Evolutionary conservation across 345 rosid species (phyloP).

Genomic region (Eutrema heterophyllum): DNA sequence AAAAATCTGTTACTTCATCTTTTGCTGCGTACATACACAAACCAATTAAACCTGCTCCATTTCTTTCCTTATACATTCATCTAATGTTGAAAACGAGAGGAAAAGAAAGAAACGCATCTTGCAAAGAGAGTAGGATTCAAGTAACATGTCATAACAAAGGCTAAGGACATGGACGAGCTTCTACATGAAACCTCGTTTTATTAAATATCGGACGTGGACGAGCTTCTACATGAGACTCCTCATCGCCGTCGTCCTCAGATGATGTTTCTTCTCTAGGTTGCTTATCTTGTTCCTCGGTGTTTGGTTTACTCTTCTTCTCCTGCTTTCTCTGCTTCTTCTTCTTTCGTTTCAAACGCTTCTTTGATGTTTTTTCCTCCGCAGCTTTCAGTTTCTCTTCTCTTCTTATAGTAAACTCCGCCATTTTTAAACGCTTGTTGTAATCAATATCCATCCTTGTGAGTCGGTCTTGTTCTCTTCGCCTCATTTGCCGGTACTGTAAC

Average conservation of each 20-base stretch:
- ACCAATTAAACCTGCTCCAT: not conserved
- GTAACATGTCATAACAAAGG: not conserved
- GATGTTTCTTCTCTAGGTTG: conserved; percentile 40
- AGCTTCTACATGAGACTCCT: conserved; percentile 36
- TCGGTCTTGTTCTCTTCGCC: conserved; percentile 87
- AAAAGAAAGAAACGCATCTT: not conserved
- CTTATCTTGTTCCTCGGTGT: conserved; percentile 42
- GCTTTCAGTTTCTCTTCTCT: conserved; percentile 83
- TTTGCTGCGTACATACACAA: not conserved
- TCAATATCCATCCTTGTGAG: conserved; percentile 86
- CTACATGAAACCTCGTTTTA: conserved; percentile 17
- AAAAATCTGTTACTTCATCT: no score
- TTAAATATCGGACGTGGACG: conserved; percentile 25
- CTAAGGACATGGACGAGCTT: conserved; percentile 12
- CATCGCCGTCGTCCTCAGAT: conserved; percentile 43
- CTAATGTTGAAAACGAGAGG: not conserved
- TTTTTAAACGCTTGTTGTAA: conserved; percentile 67
- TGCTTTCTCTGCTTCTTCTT: conserved; percentile 74
- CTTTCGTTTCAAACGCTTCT: conserved; percentile 81
- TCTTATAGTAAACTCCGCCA: conserved; percentile 65
- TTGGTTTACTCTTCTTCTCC: conserved; percentile 55
- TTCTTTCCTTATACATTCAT: not conserved
- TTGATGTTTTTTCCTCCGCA: conserved; percentile 75
- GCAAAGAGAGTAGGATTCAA: not conserved
- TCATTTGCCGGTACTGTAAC: conserved; percentile 91